Evolutionary conservation across 768 basidiomycete species (phyloP).

Genomic region (Podaxis pistillaris): DNA sequence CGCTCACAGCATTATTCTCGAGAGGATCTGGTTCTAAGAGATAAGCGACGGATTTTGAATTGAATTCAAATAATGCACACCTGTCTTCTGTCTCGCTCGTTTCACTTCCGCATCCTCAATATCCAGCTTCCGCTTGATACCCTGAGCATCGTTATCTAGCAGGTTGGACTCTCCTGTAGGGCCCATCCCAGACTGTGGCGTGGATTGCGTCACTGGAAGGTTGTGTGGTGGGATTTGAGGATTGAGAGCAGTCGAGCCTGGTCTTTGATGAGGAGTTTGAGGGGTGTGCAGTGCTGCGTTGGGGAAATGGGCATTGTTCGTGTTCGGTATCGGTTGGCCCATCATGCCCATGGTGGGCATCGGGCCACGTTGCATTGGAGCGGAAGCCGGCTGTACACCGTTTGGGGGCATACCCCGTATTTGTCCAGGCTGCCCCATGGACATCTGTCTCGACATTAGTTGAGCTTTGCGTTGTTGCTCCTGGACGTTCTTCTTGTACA

Average conservation of each 20-base stretch:
- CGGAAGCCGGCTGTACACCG: slow-evolving; percentile 16
- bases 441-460: slow-evolving; percentile 37
- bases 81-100: slow-evolving; percentile 70
- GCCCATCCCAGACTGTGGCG: slow-evolving; percentile 12
- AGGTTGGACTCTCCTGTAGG: slow-evolving; percentile 32
- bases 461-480: slow-evolving; percentile 59
- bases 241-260: slow-evolving; percentile 9
- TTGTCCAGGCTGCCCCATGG: slow-evolving; percentile 25
- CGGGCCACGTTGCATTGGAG: slow-evolving; percentile 25
- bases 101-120: slow-evolving; percentile 66
- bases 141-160: slow-evolving; percentile 61
- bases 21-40: slow-evolving; percentile 37
- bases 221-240: slow-evolving; percentile 11
- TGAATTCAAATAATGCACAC: slow-evolving; percentile 36
- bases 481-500: slow-evolving; percentile 59
- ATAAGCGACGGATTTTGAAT: neutral
- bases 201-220: slow-evolving; percentile 11
- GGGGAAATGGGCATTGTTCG: slow-evolving; percentile 5
- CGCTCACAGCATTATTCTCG: slow-evolving; percentile 44
- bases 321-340: slow-evolving; percentile 12
- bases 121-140: slow-evolving; percentile 71
- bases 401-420: slow-evolving; percentile 23
- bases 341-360: slow-evolving; percentile 14
- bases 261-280: slow-evolving; percentile 16
- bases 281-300: slow-evolving; percentile 11